Base-by-base conservation (phyloP, 805 yeast genomes). In the Candida adriatica region DNA sequence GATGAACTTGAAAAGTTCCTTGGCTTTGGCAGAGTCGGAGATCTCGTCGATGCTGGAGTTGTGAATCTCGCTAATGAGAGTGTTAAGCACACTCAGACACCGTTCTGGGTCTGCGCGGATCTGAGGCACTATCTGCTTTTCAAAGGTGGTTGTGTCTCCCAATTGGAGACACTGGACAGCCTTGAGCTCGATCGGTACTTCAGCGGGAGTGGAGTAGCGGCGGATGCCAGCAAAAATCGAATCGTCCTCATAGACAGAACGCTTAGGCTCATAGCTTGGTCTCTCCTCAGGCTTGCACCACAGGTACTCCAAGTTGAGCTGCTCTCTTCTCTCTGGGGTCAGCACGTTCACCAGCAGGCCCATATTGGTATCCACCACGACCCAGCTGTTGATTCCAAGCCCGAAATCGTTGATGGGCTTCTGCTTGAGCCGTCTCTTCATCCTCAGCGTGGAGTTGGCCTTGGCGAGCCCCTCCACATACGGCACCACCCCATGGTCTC, bases 381-480 rank as follows among this genome's bases (percentile, higher is more conserved):
- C 75, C 97, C 97, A 88, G 16, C 83, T 71, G 45, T 85, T 86
- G 5, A 76, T 64, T 14, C 46, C 51, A 5, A 58, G 41, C 11
- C 83, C 81, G 45, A 70, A 77, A 34, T 70, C 75, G 42, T 73
- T 73, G 1, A 67, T 64, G 0, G 76, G 66, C 31, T 68, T 62
- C 11, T 69, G 68, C 24, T 64, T 65, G 37, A 76, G 51, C 37
- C 83, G 58, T 33, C 73, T 68, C 35, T 63, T 68, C 35, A 64
- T 62, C 36, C 66, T 67, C 27, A 73, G 66, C 16, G 75, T 59
- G 16, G 68, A 66, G 24, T 75, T 73, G 7, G 71, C 61, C 21
- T 79, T 79, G 3, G 76, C 64, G 33, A 81, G 59, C 0, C 96
- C 97, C 47, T 87, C 95, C 4, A 78, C 62, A 6, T 56, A 48